These are phyloP conservation scores for Metschnikowia noctiluminum DNA, from an alignment of 805 yeast genomes.

Conservation along the genomic window DNA sequence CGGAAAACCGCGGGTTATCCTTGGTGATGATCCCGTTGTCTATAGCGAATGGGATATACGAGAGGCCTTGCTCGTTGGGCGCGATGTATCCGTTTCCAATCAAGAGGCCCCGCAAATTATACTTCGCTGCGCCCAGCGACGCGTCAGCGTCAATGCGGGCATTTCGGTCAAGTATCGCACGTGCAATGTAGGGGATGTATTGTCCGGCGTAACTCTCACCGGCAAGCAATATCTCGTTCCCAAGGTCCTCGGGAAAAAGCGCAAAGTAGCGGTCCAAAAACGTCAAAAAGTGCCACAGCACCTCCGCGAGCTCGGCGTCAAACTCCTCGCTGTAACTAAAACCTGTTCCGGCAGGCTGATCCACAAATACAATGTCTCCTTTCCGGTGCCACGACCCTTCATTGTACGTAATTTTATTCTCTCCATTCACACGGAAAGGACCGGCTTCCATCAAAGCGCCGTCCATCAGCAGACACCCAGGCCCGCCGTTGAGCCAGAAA, in stretches of 20 bases:
- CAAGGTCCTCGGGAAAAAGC: constrained; percentile 67
- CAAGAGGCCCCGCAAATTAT: constrained; percentile 59
- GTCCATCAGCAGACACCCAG: constrained; percentile 97
- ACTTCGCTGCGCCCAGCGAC: constrained; percentile 15
- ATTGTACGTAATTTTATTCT: constrained; percentile 48
- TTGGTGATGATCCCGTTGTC: constrained; percentile 53
- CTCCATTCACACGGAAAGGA: constrained; percentile 63
- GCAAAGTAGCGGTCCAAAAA: constrained; percentile 67
- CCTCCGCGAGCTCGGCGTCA: constrained; percentile 51
- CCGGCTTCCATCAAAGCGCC: constrained; percentile 94
- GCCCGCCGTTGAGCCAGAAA: constrained; percentile 97
- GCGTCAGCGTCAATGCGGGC: constrained; percentile 10
- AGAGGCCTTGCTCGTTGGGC: constrained; percentile 78
- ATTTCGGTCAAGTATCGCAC: constrained; percentile 52
- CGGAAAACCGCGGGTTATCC: constrained; percentile 36
- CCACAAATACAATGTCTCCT: constrained; percentile 80
- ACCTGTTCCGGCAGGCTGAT: constrained; percentile 95
- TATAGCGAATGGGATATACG: constrained; percentile 70
- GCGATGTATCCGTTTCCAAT: constrained; percentile 96
- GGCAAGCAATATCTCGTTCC: constrained; percentile 69
- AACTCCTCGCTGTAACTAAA: constrained; percentile 63
- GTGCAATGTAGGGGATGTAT: constrained; percentile 85
- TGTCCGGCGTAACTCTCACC: constrained; percentile 99
- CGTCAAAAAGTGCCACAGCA: constrained; percentile 57
- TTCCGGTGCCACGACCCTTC: constrained; percentile 80